Evolutionary conservation across 768 basidiomycete genomes (phyloP), one percentile per base, ranked within the genome.

Genomic region (Pulveroboletus sp.): DNA sequence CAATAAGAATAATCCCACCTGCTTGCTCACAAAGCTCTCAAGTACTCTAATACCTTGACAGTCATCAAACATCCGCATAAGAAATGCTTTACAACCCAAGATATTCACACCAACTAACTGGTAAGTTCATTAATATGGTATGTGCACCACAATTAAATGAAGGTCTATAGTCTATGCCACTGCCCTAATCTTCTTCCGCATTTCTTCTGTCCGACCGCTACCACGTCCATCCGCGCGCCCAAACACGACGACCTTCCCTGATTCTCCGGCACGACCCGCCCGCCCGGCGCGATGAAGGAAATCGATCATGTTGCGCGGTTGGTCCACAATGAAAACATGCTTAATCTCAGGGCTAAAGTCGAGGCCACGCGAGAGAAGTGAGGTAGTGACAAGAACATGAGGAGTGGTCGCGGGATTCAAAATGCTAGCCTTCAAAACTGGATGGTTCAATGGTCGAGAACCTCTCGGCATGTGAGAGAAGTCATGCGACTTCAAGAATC

Each of bases 231-330:
- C 77, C 58, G 71, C 69, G 65, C 84, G 88, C 30, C 84, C 85
- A 60, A 91, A 91, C 6, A 91, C 71, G 4, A 91, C 81, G 0
- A 91, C 89, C 56, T 76, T 82, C 1, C 87, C 89, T 26, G 67
- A 63, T 61, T 76, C 66, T 0, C 89, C 89, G 5, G 89, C 90
- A 28, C 92, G 72, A 2, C 84, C 92, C 0, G 87, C 78, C 41
- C 93, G 72, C 14, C 93, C 93, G 0, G 93, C 93, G 5, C 93
- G 83, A 69, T 96, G 93, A 52, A 96, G 66, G 64, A 95, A 94
- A 66, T 96, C 93, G 35, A 94, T 78, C 76, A 87, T 88, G 64
- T 92, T 94, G 57, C 87, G 73, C 17, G 93, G 93, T 61, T 88
- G 82, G 57, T 95, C 93, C 21, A 89, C 76, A 56, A 95, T 84